Base-by-base conservation (phyloP, 2,329 filamentous ascomycete genomes). In the Zymoseptoria ardabiliae region DNA sequence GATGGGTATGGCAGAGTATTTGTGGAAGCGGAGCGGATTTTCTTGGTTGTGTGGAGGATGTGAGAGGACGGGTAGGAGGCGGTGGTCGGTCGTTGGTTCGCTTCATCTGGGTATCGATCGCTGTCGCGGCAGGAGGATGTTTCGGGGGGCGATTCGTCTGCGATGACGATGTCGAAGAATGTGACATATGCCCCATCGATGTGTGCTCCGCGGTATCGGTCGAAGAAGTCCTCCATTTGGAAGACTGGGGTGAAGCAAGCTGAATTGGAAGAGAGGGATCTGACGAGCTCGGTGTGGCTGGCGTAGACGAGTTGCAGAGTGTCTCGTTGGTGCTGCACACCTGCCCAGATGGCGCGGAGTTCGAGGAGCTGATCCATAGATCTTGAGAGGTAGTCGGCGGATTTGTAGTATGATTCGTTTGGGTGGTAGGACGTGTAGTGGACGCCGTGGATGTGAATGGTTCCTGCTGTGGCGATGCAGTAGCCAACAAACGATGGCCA, bases 401-500 rank as follows among this genome's bases (percentile, higher is more conserved):
- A 84, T 72, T 76, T 82, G 68, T 78, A 90, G 80, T 77, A 92
- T 68, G 78, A 82, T 56, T 83, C 81, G 3, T 85, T 79, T 77
- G 85, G 74, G 75, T 83, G 65, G n/a, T 63, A 59, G 71, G 83
- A 78, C 56, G 83, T 84, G 72, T 96, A 96, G 69, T 94, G 87
- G 6, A 88, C 85, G 11, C 91, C 91, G 69, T 96, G 91, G 9
- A 95, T 86, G 69, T 96, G 91, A 1, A 96, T 90, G 0, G 91
- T 95, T 4, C 89, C 91, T 2, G 91, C 91, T 2, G 90, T 93
- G 73, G 86, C 90, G 53, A 96, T 85, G 69, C 90, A 94, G 72
- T 93, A 95, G 6, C 90, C 89, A 2, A 94, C 87, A 69, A 95
- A 92, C 0, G 87, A 86, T 0, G 91, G 89, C 90, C 90, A 95